Conservation (phyloP, 331 rosid genomes). For the Spiraea crenata region DNA sequence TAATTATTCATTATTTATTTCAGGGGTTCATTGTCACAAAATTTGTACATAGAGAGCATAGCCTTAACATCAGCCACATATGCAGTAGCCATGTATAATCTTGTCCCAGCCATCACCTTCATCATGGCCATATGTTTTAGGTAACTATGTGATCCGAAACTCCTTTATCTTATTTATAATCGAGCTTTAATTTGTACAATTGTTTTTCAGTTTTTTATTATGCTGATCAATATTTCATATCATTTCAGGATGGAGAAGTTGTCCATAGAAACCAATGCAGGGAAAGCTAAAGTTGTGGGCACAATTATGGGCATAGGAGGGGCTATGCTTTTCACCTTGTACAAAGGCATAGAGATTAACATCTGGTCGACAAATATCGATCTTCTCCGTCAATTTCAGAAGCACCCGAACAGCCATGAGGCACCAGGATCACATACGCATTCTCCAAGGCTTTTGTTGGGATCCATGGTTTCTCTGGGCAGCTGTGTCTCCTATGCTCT, state of each 20-base stretch:
- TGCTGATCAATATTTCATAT: background rate
- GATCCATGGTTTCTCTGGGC: constrained; percentile 6
- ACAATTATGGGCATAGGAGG: constrained; percentile 65
- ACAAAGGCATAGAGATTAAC: constrained; percentile 24
- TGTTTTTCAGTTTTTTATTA: too few species aligned
- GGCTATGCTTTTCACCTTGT: constrained; percentile 58
- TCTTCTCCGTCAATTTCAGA: background rate
- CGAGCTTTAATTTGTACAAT: background rate
- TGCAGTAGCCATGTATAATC: constrained; percentile 49
- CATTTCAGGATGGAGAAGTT: constrained; percentile 44
- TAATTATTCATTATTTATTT: background rate
- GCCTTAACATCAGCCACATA: constrained; percentile 60
- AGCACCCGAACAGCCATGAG: background rate
- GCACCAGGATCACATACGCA: background rate
- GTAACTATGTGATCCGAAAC: background rate
- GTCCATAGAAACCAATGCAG: constrained; percentile 33
- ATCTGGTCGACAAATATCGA: constrained; percentile 15
- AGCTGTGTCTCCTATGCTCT: constrained; percentile 16
- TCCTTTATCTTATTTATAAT: background rate
- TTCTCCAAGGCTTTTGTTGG: background rate
- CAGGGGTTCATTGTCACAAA: constrained; percentile 59
- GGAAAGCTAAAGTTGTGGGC: constrained; percentile 59
- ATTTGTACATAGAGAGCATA: constrained; percentile 44
- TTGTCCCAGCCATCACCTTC: constrained; percentile 60
- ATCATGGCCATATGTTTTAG: constrained; percentile 5